Base-by-base conservation (phyloP, 2,329 filamentous ascomycete genomes). In the Ceratocystis harringtonii region DNA sequence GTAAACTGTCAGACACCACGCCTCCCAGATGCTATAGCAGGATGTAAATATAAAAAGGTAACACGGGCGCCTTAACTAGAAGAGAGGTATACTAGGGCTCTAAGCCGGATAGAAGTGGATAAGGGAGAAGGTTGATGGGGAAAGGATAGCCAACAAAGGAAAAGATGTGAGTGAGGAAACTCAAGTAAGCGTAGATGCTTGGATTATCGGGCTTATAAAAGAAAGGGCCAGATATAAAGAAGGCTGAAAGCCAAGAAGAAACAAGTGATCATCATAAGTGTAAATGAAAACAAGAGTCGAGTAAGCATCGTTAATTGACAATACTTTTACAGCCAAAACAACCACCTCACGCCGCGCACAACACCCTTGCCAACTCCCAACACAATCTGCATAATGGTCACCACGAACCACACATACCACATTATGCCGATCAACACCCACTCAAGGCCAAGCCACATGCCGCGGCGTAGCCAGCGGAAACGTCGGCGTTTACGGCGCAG, bases 331-430 rank as follows among this genome's bases (percentile, higher is more conserved):
- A 94, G 74, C 89, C 89, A 96, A 69, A 96, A 76, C 72, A 96
- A 75, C 92, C 92, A 97, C 72, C 81, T 80, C n/a, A 88, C 78
- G 8, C 82, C 80, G 10, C 78, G 76, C 62, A 84, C 77, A 0
- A 83, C 71, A 1, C 84, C 85, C 58, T 81, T 81, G 57, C 86
- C 81, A 1, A 87, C 70, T 10, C 85, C 84, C 67, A 85, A 77
- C 44, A 88, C 76, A 15, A 89, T 74, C 67, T 89, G 83, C 63
- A 88, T 78, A 28, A 92, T 78, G 73, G 91, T 88, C 28, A 96
- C 92, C 43, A 95, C 78, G 67, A 95, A 84, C 91, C 92, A 97
- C 17, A 95, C 86, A 75, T 88, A 90, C 91, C 94, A 96, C 85
- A 97, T 90, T 70, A 95, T 83, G 3, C 88, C 89, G 48, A 97